Percentiles rank a stretch among this genome's conserved stretches.
phyloP scores from a whole-genome alignment of 371 early-diverging fungal species.

The Catenaria anguillulae region DNA sequence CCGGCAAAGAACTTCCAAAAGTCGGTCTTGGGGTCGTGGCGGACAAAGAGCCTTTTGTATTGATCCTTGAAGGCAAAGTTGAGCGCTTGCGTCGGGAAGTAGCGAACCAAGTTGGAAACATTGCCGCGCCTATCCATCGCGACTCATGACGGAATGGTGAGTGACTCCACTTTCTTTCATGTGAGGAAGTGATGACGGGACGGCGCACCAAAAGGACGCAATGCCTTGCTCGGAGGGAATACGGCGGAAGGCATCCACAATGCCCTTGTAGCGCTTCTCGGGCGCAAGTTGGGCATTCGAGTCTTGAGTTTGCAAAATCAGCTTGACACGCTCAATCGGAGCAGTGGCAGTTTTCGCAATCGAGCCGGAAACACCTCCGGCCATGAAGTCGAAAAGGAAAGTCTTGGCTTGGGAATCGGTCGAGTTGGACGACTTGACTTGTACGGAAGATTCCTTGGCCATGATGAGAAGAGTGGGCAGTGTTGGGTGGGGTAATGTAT shows the following conservation, averaged over 20 bases:
- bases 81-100: slow-evolving; percentile 66
- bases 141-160: neutral
- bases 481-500: no score
- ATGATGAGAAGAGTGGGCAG: no score
- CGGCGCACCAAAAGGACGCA: slow-evolving; percentile 35
- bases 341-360: slow-evolving; percentile 85
- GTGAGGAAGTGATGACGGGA: neutral
- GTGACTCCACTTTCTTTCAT: no score
- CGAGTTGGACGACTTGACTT: no score
- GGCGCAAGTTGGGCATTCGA: slow-evolving; percentile 42
- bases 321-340: slow-evolving; percentile 66
- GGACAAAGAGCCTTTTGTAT: slow-evolving; percentile 54
- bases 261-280: slow-evolving; percentile 52
- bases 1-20: slow-evolving; percentile 56
- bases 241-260: slow-evolving; percentile 46
- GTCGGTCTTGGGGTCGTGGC: slow-evolving; percentile 46
- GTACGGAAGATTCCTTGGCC: no score
- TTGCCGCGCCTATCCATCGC: slow-evolving; percentile 38
- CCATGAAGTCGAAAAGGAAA: slow-evolving; percentile 8
- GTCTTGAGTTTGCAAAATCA: slow-evolving; percentile 58
- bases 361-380: slow-evolving; percentile 40
- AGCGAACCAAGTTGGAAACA: slow-evolving; percentile 58
- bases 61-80: slow-evolving; percentile 72
- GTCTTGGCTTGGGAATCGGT: slow-evolving; percentile 4
- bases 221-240: slow-evolving; percentile 50